Percentiles rank a stretch among this genome's conserved stretches.
Evolutionary conservation across 805 yeast genomes (phyloP).

Genomic region (Spathaspora girioi): DNA sequence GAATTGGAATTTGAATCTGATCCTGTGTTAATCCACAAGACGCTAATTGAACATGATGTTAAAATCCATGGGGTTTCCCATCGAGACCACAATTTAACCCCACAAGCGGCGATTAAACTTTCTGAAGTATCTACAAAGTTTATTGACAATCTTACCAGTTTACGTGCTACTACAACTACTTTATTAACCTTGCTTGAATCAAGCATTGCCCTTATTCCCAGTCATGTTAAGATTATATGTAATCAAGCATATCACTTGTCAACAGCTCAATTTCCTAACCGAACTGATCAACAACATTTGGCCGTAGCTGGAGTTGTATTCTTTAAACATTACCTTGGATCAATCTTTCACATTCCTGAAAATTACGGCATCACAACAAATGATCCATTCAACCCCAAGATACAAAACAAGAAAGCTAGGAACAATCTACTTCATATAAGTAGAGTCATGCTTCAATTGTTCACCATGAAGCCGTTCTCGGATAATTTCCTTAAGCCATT

Average conservation of each 20-base stretch:
- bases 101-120: constrained; percentile 75
- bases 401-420: constrained; percentile 16
- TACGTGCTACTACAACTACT: constrained; percentile 69
- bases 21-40: constrained; percentile 57
- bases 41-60: constrained; percentile 35
- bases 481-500: constrained; percentile 75
- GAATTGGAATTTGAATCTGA: constrained; percentile 73
- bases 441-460: constrained; percentile 60
- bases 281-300: constrained; percentile 54
- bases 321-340: constrained; percentile 47
- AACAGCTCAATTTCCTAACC: constrained; percentile 52
- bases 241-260: constrained; percentile 34
- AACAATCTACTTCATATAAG: constrained; percentile 57
- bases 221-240: constrained; percentile 34
- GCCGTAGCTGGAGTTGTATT: constrained; percentile 68
- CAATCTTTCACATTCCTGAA: constrained; percentile 50
- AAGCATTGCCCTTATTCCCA: constrained; percentile 34
- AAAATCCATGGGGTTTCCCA: constrained; percentile 32
- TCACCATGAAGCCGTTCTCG: constrained; percentile 65
- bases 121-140: constrained; percentile 67
- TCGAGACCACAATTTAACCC: constrained; percentile 38
- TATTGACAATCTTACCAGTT: constrained; percentile 65
- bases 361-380: constrained; percentile 48
- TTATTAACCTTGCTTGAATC: constrained; percentile 51
- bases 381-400: constrained; percentile 22